Percentiles rank a stretch among this genome's conserved stretches.
Conservation (phyloP, 148 eudicot genomes). For the Amaranthus hypochondriacus region DNA sequence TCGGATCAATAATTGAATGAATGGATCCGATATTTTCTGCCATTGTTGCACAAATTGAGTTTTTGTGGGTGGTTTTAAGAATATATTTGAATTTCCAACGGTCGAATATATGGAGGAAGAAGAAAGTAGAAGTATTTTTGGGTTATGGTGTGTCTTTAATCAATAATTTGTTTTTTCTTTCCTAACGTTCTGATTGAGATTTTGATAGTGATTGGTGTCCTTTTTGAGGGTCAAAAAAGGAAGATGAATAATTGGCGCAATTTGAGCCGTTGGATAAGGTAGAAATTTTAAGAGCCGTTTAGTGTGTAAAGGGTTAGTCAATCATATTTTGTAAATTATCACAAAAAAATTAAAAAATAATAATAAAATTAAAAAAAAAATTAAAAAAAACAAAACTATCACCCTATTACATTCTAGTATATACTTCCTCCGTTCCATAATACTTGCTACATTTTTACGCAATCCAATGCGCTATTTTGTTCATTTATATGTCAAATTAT, state of each 20-base stretch:
- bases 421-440: too few relatives aligned
- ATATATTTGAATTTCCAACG: slow-evolving; percentile 33
- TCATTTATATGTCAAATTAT: too few relatives aligned
- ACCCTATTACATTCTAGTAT: too few relatives aligned
- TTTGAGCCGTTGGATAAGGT: slow-evolving; percentile 27
- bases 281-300: slow-evolving; percentile 28
- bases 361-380: too few relatives aligned
- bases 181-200: slow-evolving; percentile 40
- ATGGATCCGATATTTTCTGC: slow-evolving; percentile 27
- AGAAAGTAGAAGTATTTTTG: not conserved
- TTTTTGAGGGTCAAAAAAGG: slow-evolving; percentile 3
- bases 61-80: not conserved
- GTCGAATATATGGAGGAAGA: slow-evolving; percentile 31
- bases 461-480: too few relatives aligned
- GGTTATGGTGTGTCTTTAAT: slow-evolving; percentile 8
- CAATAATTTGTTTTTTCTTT: not conserved
- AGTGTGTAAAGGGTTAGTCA: slow-evolving; percentile 11
- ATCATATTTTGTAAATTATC: too few relatives aligned
- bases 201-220: slow-evolving; percentile 17
- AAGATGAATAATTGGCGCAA: not conserved
- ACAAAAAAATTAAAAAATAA: too few relatives aligned
- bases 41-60: slow-evolving; percentile 23
- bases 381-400: too few relatives aligned
- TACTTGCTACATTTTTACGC: too few relatives aligned
- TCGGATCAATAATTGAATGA: slow-evolving; percentile 34